A percentile compares a stretch with the other conserved stretches of the same genome.
These are phyloP conservation scores for Trypethelium eluteriae DNA, from an alignment of 495 filamentous ascomycete species.

Conservation along the genomic window DNA sequence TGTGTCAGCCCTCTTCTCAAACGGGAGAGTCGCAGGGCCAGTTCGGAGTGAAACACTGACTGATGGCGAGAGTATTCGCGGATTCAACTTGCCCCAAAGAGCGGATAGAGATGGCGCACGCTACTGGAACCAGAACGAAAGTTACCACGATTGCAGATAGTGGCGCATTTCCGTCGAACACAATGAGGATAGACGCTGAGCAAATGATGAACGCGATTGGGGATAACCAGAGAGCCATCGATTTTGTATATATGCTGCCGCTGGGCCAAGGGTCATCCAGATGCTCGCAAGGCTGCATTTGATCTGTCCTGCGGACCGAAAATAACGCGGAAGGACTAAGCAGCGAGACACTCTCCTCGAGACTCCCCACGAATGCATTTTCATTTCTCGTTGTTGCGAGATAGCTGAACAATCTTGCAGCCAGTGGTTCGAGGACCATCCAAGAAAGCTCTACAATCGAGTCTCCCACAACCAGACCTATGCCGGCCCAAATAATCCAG, in stretches of 20 bases:
- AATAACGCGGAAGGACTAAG: neutral
- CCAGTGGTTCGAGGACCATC: constrained; percentile 7
- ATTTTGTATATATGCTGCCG: neutral
- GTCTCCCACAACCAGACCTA: constrained; percentile 13
- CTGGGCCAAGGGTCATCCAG: neutral
- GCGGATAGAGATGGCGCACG: neutral
- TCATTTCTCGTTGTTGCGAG: neutral
- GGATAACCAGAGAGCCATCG: neutral
- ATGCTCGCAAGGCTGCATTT: neutral
- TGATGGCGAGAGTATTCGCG: constrained; percentile 3
- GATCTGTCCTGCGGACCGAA: neutral
- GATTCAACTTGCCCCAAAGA: constrained; percentile 2
- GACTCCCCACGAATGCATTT: neutral
- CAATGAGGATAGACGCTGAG: neutral
- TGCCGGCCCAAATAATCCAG: constrained; percentile 11
- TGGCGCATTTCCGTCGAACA: neutral
- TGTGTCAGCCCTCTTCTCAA: neutral
- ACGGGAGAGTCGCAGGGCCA: neutral
- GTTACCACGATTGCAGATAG: neutral
- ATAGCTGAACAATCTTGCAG: neutral
- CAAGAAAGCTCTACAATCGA: constrained; percentile 6
- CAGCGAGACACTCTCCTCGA: neutral
- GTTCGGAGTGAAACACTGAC: neutral
- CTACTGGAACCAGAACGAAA: neutral
- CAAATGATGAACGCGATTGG: neutral